These are phyloP conservation scores for Coemansia sp. DNA, from an alignment of 192 early-diverging fungal genomes.

Conservation along the genomic window DNA sequence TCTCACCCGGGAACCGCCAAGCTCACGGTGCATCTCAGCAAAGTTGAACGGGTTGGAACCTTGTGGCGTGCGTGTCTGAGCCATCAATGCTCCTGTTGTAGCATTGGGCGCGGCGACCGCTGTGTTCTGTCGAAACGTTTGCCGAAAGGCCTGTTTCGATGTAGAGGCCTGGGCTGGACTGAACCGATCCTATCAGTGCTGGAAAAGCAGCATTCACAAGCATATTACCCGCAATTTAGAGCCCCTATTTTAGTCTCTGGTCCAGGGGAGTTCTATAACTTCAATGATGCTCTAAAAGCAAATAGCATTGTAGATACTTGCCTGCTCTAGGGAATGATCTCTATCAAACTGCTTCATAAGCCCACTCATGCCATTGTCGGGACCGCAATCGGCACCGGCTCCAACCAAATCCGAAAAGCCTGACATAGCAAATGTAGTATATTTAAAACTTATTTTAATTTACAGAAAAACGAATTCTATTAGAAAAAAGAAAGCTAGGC, in stretches of 20 bases:
- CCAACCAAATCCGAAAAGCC: constrained; percentile 63
- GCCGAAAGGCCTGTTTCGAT: constrained; percentile 45
- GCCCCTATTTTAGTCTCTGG: not conserved
- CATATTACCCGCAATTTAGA: not conserved
- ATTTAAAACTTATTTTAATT: not conserved
- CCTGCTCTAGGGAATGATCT: constrained; percentile 80
- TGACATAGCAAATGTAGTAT: constrained; percentile 33
- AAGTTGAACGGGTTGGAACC: constrained; percentile 63
- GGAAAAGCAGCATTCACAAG: not conserved
- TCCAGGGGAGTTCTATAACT: not conserved
- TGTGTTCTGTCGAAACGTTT: constrained; percentile 36
- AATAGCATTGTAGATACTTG: constrained; percentile 29
- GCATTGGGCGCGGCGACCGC: constrained; percentile 21
- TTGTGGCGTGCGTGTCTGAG: constrained; percentile 17
- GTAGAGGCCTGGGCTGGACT: constrained; percentile 39
- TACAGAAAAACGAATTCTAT: not conserved
- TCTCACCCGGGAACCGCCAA: constrained; percentile 56
- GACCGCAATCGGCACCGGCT: constrained; percentile 70
- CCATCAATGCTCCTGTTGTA: constrained; percentile 27
- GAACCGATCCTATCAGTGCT: constrained; percentile 42
- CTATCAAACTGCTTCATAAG: constrained; percentile 80
- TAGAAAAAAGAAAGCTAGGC: not conserved
- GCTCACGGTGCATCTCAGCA: constrained; percentile 66
- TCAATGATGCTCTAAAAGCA: not conserved
- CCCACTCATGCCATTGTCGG: constrained; percentile 70